These are phyloP conservation scores for Cinnamomum micranthum DNA, from an alignment of 164 flowering plant species.

Conservation along the genomic window DNA sequence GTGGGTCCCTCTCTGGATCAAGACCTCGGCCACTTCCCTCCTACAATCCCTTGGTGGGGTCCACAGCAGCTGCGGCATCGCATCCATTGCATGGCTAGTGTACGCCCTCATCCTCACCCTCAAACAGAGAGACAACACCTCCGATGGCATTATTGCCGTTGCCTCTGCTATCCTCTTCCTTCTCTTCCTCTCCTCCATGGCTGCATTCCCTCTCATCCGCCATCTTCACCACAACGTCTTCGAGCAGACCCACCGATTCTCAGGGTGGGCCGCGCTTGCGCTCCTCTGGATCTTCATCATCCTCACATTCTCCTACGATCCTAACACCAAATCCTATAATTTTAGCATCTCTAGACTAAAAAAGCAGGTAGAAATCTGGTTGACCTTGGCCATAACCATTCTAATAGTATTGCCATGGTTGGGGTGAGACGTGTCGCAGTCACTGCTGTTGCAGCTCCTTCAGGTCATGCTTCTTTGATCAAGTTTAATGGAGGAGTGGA, in stretches of 20 bases:
- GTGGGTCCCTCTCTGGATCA: slow-evolving; percentile 42
- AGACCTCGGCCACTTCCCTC: slow-evolving; percentile 45
- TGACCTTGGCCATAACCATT: slow-evolving; percentile 45
- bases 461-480: slow-evolving; percentile 58
- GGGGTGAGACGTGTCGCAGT: slow-evolving; percentile 45
- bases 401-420: slow-evolving; percentile 64
- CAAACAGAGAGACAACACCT: slow-evolving; percentile 28
- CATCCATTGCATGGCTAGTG: slow-evolving; percentile 52
- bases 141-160: slow-evolving; percentile 32
- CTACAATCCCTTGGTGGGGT: slow-evolving; percentile 57
- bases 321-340: slow-evolving; percentile 27
- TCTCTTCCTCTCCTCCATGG: slow-evolving; percentile 40
- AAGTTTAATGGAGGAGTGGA: slow-evolving; percentile 57
- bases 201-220: slow-evolving; percentile 60
- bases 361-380: slow-evolving; percentile 52
- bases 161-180: slow-evolving; percentile 45
- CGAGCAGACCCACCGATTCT: slow-evolving; percentile 50
- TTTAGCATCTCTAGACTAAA: slow-evolving; percentile 24
- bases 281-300: slow-evolving; percentile 53
- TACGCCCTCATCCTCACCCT: slow-evolving; percentile 43
- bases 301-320: slow-evolving; percentile 41
- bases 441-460: slow-evolving; percentile 33
- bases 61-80: slow-evolving; percentile 56
- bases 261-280: slow-evolving; percentile 47
- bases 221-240: slow-evolving; percentile 64